Percentiles rank a stretch among this genome's conserved stretches.
These are phyloP conservation scores for Hysterangium stoloniferum DNA, from an alignment of 768 basidiomycete species.

Conservation along the genomic window DNA sequence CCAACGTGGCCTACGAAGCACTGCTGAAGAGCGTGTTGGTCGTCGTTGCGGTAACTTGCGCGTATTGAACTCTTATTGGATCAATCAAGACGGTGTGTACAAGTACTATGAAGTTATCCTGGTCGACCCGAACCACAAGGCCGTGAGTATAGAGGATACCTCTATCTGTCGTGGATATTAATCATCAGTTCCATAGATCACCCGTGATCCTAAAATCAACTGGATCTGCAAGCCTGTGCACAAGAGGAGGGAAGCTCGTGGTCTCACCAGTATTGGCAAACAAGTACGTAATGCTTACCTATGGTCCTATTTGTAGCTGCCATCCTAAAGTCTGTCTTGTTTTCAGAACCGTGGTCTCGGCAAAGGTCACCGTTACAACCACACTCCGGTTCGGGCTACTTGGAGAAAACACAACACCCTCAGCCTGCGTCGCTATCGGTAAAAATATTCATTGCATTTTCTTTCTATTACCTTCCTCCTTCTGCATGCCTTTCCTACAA, in stretches of 20 bases:
- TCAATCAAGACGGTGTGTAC: conserved; percentile 98
- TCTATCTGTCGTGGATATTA: neutral
- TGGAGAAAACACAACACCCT: conserved; percentile 99
- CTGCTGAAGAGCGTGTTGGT: conserved; percentile 97
- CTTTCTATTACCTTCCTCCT: no score
- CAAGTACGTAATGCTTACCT: conserved; percentile 45
- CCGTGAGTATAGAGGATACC: conserved; percentile 51
- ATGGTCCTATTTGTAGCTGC: conserved; percentile 2
- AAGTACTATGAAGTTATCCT: conserved; percentile 99
- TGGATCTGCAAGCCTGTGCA: conserved; percentile 99
- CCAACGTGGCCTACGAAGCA: conserved; percentile 87
- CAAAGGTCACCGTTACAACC: conserved; percentile 93
- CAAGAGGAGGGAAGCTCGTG: conserved; percentile 97
- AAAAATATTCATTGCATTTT: conserved; percentile 29
- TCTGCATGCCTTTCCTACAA: conserved; percentile 4
- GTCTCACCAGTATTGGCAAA: conserved; percentile 94
- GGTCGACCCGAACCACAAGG: conserved; percentile 92
- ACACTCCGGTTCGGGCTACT: conserved; percentile 81
- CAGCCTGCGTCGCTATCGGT: conserved; percentile 84
- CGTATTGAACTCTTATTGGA: conserved; percentile 98
- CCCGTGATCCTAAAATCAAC: conserved; percentile 95
- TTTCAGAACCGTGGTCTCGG: conserved; percentile 92
- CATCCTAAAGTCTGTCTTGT: neutral
- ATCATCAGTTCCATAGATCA: conserved; percentile 50
- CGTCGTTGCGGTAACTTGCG: conserved; percentile 93